These are phyloP conservation scores for Metarhizium robertsii DNA, from an alignment of 2,329 filamentous ascomycete genomes.

Conservation along the genomic window DNA sequence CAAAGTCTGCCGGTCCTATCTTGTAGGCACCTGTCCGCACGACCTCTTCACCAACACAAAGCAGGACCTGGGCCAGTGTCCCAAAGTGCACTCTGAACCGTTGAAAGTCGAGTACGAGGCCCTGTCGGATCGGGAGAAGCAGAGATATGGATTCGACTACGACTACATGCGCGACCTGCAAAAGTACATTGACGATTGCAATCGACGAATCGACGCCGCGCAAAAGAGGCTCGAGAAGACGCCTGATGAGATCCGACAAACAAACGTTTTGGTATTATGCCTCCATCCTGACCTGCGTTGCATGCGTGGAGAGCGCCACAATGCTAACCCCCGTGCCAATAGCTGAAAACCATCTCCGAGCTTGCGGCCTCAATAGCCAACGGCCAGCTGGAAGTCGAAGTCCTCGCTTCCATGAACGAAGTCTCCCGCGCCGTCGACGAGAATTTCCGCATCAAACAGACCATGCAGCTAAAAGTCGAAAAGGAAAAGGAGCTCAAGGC, in stretches of 20 bases:
- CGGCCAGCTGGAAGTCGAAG: conserved; percentile 75
- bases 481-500: conserved; percentile 83
- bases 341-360: conserved; percentile 76
- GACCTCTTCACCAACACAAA: conserved; percentile 99
- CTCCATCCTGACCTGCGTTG: neutral
- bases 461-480: conserved; percentile 72
- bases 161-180: conserved; percentile 95
- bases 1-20: conserved; percentile 90
- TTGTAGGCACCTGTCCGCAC: conserved; percentile 90
- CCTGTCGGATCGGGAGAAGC: conserved; percentile 60
- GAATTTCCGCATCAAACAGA: conserved; percentile 74
- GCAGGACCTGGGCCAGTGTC: conserved; percentile 84
- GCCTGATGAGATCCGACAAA: conserved; percentile 93
- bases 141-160: conserved; percentile 82
- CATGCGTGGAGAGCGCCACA: neutral
- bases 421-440: conserved; percentile 80
- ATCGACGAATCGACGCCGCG: conserved; percentile 81
- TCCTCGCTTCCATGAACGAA: conserved; percentile 72
- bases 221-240: conserved; percentile 93
- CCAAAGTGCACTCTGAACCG: conserved; percentile 79
- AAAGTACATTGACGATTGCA: conserved; percentile 95
- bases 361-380: conserved; percentile 68
- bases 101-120: conserved; percentile 83
- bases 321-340: rapidly evolving
- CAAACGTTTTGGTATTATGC: conserved; percentile 64